Evolutionary conservation across 2,329 filamentous ascomycete genomes (phyloP).

Genomic region (Arthrinium puccinioides): DNA sequence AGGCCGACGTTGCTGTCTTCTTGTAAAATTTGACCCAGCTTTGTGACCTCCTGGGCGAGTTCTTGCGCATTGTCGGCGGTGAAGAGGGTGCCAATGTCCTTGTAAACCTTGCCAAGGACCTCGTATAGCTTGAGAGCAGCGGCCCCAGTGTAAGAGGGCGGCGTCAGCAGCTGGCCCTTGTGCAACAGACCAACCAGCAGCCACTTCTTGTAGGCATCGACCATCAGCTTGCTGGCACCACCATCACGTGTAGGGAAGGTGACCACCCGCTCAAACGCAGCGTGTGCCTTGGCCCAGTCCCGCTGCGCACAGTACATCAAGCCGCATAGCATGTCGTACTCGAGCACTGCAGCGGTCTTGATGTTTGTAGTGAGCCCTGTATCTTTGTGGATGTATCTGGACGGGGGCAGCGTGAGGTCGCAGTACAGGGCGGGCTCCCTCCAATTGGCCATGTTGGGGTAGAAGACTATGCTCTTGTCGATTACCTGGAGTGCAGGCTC

Average conservation of each 20-base stretch:
- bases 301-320: slow-evolving; percentile 55
- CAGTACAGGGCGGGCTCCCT: slow-evolving; percentile 34
- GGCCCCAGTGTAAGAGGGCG: slow-evolving; percentile 49
- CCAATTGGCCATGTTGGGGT: slow-evolving; percentile 40
- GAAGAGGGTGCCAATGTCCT: slow-evolving; percentile 63
- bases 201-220: slow-evolving; percentile 91
- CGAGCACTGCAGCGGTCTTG: slow-evolving; percentile 46
- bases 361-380: slow-evolving; percentile 52
- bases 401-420: slow-evolving; percentile 36
- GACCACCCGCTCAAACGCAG: slow-evolving; percentile 57
- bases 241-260: slow-evolving; percentile 58
- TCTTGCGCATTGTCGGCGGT: slow-evolving; percentile 43
- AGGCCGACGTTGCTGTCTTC: slow-evolving; percentile 69
- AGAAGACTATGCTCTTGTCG: slow-evolving; percentile 59
- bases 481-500: slow-evolving; percentile 53
- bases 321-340: slow-evolving; percentile 61
- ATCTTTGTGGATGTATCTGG: slow-evolving; percentile 51
- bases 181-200: slow-evolving; percentile 67
- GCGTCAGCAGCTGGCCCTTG: slow-evolving; percentile 48
- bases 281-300: slow-evolving; percentile 55
- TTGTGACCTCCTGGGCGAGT: slow-evolving; percentile 57
- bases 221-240: slow-evolving; percentile 68
- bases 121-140: slow-evolving; percentile 37
- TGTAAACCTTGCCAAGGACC: slow-evolving; percentile 60
- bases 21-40: slow-evolving; percentile 51